phyloP scores from a whole-genome alignment of 164 flowering plant genomes.

The Kalanchoe fedtschenkoi region DNA sequence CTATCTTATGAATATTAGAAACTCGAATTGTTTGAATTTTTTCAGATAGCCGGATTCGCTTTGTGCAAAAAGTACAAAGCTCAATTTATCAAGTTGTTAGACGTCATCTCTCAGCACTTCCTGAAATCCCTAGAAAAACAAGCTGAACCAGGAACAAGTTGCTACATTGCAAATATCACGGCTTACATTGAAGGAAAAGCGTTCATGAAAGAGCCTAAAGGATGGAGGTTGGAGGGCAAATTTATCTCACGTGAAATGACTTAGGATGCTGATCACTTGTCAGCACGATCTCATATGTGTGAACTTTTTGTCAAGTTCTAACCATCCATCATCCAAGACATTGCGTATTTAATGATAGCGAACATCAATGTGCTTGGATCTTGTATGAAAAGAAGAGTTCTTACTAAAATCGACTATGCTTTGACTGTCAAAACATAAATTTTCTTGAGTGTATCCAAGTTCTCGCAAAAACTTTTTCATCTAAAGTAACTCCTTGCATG shows the following conservation, averaged over 20 bases:
- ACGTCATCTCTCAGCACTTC: slow-evolving; percentile 36
- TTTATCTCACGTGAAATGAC: background rate
- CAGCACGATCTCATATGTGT: too few species aligned
- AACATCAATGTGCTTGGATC: background rate
- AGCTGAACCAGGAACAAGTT: slow-evolving; percentile 25
- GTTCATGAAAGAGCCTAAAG: slow-evolving; percentile 1
- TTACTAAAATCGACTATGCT: background rate
- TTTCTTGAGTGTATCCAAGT: background rate
- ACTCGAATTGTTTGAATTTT: slow-evolving; percentile 10
- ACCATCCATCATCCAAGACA: too few species aligned
- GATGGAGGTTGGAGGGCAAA: slow-evolving; percentile 24
- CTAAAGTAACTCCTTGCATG: background rate
- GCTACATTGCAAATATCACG: slow-evolving; percentile 27
- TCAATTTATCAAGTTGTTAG: slow-evolving; percentile 62
- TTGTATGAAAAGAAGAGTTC: background rate
- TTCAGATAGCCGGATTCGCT: slow-evolving; percentile 79
- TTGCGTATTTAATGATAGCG: too few species aligned
- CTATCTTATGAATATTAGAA: too few species aligned
- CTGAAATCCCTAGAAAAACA: slow-evolving; percentile 31
- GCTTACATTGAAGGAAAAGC: slow-evolving; percentile 38
- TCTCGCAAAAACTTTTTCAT: background rate
- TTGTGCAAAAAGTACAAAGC: slow-evolving; percentile 47
- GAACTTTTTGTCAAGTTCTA: too few species aligned
- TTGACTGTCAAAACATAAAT: background rate
- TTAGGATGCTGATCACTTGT: background rate